Evolutionary conservation across 129 eudicot genomes (phyloP).

Genomic region (Flaveria linearis): DNA sequence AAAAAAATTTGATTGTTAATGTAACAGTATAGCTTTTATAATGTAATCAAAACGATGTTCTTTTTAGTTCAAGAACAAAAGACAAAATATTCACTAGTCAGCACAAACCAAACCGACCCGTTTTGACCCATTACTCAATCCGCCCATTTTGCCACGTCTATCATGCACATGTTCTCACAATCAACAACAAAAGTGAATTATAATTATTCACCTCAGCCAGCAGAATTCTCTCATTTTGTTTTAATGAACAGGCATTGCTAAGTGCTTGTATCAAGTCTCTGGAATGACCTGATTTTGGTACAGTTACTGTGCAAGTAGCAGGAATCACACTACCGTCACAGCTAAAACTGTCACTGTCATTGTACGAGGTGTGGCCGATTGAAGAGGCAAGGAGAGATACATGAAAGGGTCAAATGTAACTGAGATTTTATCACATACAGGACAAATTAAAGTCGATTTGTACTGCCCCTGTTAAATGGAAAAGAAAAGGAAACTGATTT

Average conservation of each 20-base stretch:
- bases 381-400: constrained; percentile 96
- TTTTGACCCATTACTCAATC: background rate
- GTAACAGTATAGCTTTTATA: background rate
- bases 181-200: background rate
- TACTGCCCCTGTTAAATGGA: constrained; percentile 80
- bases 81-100: constrained; percentile 4
- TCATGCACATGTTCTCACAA: constrained; percentile 10
- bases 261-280: constrained; percentile 80
- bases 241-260: constrained; percentile 62
- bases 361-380: constrained; percentile 65
- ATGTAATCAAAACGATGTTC: background rate
- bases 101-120: background rate
- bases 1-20: background rate
- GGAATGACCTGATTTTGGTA: constrained; percentile 79
- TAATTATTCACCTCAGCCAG: constrained; percentile 69
- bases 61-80: background rate
- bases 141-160: constrained; percentile 9
- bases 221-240: constrained; percentile 73
- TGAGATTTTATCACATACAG: constrained; percentile 76
- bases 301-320: constrained; percentile 64
- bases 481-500: background rate
- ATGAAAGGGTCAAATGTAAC: constrained; percentile 95
- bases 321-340: constrained; percentile 84
- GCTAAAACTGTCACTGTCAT: constrained; percentile 77
- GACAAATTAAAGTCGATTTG: constrained; percentile 92